phyloP scores from a whole-genome alignment of 192 early-diverging fungal genomes.

The Rhizophagus prolifer region DNA sequence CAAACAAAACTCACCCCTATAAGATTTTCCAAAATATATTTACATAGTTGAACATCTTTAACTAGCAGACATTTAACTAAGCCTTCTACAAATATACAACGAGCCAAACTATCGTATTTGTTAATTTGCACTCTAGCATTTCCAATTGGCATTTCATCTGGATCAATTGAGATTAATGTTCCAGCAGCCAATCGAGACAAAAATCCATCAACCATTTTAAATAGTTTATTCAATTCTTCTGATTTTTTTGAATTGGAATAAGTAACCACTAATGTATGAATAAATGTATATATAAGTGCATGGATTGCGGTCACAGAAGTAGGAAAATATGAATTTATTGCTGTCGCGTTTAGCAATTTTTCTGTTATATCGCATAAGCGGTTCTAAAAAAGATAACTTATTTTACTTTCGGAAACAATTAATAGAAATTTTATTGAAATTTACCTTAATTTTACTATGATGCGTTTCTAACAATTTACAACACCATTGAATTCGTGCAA shows the following conservation, averaged over 20 bases:
- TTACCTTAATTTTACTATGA: slow-evolving; percentile 34
- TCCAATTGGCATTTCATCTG: slow-evolving; percentile 18
- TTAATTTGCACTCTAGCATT: slow-evolving; percentile 22
- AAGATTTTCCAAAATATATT: slow-evolving; percentile 25
- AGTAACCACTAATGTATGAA: slow-evolving; percentile 32
- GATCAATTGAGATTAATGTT: slow-evolving; percentile 22
- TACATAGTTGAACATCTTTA: slow-evolving; percentile 21
- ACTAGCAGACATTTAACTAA: slow-evolving; percentile 26
- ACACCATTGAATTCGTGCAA: slow-evolving; percentile 37
- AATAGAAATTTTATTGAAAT: background rate
- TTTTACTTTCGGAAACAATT: background rate
- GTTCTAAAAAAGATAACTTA: slow-evolving; percentile 13
- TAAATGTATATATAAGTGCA: slow-evolving; percentile 38
- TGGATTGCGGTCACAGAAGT: slow-evolving; percentile 37
- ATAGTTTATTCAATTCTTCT: background rate
- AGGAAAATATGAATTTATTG: slow-evolving; percentile 19
- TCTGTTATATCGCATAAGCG: slow-evolving; percentile 33
- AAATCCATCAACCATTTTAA: slow-evolving; percentile 17
- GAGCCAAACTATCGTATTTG: slow-evolving; percentile 26
- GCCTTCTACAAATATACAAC: slow-evolving; percentile 25
- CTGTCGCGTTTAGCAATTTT: slow-evolving; percentile 20
- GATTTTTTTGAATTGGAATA: background rate
- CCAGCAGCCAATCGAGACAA: slow-evolving; percentile 23
- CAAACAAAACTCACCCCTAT: background rate
- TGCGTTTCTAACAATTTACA: slow-evolving; percentile 31